Base-by-base conservation (phyloP, 192 early-diverging fungal genomes). In the Coemansia sp. region DNA sequence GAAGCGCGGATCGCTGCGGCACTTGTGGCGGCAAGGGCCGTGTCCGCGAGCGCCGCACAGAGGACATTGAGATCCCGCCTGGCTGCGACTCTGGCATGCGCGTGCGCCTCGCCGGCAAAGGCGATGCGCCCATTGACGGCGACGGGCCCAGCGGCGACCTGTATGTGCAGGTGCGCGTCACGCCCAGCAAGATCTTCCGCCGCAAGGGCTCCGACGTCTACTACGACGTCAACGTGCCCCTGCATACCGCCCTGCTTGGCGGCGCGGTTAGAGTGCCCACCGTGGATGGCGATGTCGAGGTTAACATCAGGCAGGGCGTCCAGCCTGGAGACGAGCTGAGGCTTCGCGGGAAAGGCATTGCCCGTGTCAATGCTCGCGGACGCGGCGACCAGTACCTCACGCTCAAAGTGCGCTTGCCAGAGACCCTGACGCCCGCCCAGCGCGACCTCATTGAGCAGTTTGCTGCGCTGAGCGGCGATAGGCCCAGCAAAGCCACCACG, bases 271-370 rank as follows among this genome's bases (percentile, higher is more conserved):
- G 88, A 6, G 87, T 99, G 14, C 95, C 93, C 2, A 97, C 97
- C 9, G 86, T 99, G 8, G 95, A 99, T 73, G 95, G 97, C 33
- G 93, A 96, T 66, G 94, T 97, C 1, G 95, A 99, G 59, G 76
- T 99, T 34, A 92, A 87, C 50, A 74, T 99, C 42, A 89, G 89
- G 18, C 58, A 89, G 9, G 95, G 95, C 38, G 87, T 90, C 6
- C 97, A 99, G 71, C 94, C 97, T 0, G 90, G 88, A n/a, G 95
- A 96, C 33, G 83, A 88, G 51, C 90, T 90, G 59, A 71, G 87
- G 16, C 75, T 99, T 72, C 85, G 90, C 64, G 84, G 83, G 16
- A 89, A 93, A 33, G 97, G 97, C 40, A 86, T 93, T 18, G 77
- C 82, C 37, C 79, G 84, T 35, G 40, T 93, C 43, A 79, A 87